Percentiles rank a stretch among this genome's conserved stretches.
These are phyloP conservation scores for Aspergillus latus DNA, from an alignment of 2,329 filamentous ascomycete species.

Conservation along the genomic window DNA sequence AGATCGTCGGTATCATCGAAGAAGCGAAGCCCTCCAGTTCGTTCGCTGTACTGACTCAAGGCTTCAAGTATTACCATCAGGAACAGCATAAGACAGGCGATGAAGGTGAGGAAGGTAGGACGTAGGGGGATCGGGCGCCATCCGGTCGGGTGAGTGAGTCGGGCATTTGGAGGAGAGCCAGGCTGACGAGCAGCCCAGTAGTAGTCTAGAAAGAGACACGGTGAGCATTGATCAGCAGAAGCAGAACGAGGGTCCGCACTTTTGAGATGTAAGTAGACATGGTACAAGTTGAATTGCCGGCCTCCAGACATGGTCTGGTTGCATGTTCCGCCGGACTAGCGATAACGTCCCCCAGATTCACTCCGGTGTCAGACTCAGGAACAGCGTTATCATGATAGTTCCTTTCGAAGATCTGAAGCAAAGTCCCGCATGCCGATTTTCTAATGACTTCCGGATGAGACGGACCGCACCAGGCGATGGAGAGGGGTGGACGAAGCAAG, in stretches of 20 bases:
- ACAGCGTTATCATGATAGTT: constrained; percentile 7
- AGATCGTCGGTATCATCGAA: constrained; percentile 32
- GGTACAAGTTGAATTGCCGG: constrained; percentile 14
- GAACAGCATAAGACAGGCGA: constrained; percentile 25
- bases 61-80: constrained; percentile 30
- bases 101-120: constrained; percentile 28
- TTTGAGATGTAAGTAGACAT: constrained; percentile 19
- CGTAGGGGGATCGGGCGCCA: constrained; percentile 38
- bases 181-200: constrained; percentile 13
- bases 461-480: constrained; percentile 6
- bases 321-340: constrained; percentile 18
- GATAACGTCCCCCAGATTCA: constrained; percentile 7
- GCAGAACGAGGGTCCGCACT: constrained; percentile 3
- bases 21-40: constrained; percentile 30
- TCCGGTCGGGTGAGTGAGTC: constrained; percentile 14
- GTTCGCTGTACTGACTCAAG: constrained; percentile 32
- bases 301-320: constrained; percentile 21
- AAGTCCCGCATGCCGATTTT: constrained; percentile 1
- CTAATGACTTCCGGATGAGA: background rate
- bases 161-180: constrained; percentile 12
- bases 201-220: constrained; percentile 9
- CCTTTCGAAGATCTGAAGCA: background rate
- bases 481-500: background rate
- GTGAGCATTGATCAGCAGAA: background rate
- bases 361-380: constrained; percentile 3